phyloP scores from a whole-genome alignment of 2,329 filamentous ascomycete species.

The Trichoderma sp. region DNA sequence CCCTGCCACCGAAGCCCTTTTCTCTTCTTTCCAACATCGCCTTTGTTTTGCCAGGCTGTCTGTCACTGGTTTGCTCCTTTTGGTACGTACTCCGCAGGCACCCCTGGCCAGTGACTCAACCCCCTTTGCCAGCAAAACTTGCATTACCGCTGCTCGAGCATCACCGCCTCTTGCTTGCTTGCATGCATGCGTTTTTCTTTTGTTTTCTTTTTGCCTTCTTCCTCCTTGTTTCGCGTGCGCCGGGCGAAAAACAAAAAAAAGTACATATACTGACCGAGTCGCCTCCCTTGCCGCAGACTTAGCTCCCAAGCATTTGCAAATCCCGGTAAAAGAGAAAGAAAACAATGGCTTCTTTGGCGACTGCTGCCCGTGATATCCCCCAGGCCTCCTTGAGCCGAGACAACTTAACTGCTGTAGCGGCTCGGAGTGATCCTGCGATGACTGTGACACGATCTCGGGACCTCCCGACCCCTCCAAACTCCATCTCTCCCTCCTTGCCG shows the following conservation, averaged over 20 bases:
- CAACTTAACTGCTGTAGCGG: constrained; percentile 72
- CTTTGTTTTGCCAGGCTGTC: neutral
- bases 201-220: neutral
- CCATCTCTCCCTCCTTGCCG: constrained; percentile 83
- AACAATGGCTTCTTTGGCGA: constrained; percentile 63
- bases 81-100: constrained; percentile 34
- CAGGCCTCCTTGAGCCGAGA: constrained; percentile 61
- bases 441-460: constrained; percentile 59
- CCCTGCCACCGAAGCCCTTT: constrained; percentile 35
- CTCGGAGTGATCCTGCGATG: constrained; percentile 59
- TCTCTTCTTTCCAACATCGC: neutral
- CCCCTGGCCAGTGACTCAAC: constrained; percentile 24
- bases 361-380: constrained; percentile 66
- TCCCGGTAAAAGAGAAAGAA: constrained; percentile 38
- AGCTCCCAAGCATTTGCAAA: constrained; percentile 45
- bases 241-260: neutral
- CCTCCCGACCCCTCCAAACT: constrained; percentile 90
- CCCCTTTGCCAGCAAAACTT: constrained; percentile 17
- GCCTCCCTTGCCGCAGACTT: constrained; percentile 32
- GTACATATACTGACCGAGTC: constrained; percentile 19
- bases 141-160: constrained; percentile 15
- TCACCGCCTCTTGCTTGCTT: constrained; percentile 18
- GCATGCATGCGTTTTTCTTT: neutral
- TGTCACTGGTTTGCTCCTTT: constrained; percentile 28
- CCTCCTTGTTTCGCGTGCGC: neutral